Evolutionary conservation across 441 rosid genomes (phyloP).

Genomic region (Populus hybrid): DNA sequence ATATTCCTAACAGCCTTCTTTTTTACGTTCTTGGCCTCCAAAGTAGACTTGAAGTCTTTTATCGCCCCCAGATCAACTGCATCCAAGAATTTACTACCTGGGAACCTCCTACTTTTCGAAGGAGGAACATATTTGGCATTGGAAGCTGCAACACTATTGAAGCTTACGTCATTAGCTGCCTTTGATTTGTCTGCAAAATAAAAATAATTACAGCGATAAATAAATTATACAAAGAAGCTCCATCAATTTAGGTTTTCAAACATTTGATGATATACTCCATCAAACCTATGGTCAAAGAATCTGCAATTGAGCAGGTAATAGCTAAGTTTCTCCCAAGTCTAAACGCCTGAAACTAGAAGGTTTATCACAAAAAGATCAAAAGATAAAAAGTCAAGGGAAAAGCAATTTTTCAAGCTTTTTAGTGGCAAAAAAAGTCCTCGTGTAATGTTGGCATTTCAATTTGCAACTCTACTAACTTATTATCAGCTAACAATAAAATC

Average conservation of each 20-base stretch:
- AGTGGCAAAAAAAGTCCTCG: neutral
- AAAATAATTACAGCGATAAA: neutral
- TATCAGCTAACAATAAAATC: neutral
- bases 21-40: conserved; percentile 51
- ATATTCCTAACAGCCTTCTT: conserved; percentile 51
- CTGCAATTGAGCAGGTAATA: neutral
- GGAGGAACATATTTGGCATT: conserved; percentile 35
- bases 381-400: neutral
- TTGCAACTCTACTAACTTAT: neutral
- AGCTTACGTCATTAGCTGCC: conserved; percentile 30
- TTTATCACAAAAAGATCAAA: neutral
- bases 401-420: neutral
- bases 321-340: neutral
- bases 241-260: conserved; percentile 22
- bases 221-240: neutral
- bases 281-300: neutral
- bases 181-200: conserved; percentile 58
- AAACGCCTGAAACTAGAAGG: neutral
- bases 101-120: conserved; percentile 41
- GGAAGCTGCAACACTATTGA: conserved; percentile 20
- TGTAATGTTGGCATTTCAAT: neutral
- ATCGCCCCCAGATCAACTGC: conserved; percentile 29
- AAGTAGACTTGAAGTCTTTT: conserved; percentile 41
- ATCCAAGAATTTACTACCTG: conserved; percentile 33
- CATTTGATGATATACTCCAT: neutral